Percentiles rank a stretch among this genome's conserved stretches.
These are phyloP conservation scores for Spiraea crenata DNA, from an alignment of 331 rosid genomes.

Conservation along the genomic window DNA sequence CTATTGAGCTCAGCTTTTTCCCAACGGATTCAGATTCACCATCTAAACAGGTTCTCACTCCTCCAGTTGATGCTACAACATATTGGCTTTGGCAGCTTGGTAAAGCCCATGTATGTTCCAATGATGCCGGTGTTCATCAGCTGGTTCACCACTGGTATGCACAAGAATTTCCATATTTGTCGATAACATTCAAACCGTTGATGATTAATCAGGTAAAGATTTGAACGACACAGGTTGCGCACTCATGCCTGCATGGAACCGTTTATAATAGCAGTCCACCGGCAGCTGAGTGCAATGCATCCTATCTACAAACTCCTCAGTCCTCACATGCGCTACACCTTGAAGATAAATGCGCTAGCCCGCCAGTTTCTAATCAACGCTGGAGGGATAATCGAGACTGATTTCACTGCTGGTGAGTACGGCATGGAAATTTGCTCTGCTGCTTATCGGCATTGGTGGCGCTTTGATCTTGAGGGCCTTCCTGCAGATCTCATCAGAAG, in stretches of 20 bases:
- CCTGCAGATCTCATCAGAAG: constrained; percentile 51
- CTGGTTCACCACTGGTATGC: constrained; percentile 50
- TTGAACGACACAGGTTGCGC: constrained; percentile 30
- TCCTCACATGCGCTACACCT: constrained; percentile 48
- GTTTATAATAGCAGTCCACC: constrained; percentile 34
- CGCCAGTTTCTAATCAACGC: constrained; percentile 44
- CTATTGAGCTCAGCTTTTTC: constrained; percentile 51
- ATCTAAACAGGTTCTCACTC: constrained; percentile 41
- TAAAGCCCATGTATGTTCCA: constrained; percentile 54
- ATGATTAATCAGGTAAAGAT: not conserved
- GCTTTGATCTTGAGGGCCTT: constrained; percentile 45
- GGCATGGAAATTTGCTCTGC: constrained; percentile 38
- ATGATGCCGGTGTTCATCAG: constrained; percentile 51
- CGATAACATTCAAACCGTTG: not conserved
- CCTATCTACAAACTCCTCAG: constrained; percentile 44
- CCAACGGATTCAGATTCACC: constrained; percentile 28
- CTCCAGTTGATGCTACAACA: constrained; percentile 32
- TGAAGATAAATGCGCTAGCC: constrained; percentile 51
- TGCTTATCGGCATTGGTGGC: constrained; percentile 41
- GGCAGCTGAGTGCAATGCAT: constrained; percentile 53
- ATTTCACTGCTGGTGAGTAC: constrained; percentile 27
- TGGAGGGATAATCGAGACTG: constrained; percentile 38
- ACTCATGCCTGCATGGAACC: constrained; percentile 48
- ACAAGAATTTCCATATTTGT: not conserved
- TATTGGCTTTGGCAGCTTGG: constrained; percentile 56